Percentiles rank a stretch among this genome's conserved stretches.
Evolutionary conservation across 805 yeast species (phyloP).

Genomic region (Teunomyces aglyptinius): DNA sequence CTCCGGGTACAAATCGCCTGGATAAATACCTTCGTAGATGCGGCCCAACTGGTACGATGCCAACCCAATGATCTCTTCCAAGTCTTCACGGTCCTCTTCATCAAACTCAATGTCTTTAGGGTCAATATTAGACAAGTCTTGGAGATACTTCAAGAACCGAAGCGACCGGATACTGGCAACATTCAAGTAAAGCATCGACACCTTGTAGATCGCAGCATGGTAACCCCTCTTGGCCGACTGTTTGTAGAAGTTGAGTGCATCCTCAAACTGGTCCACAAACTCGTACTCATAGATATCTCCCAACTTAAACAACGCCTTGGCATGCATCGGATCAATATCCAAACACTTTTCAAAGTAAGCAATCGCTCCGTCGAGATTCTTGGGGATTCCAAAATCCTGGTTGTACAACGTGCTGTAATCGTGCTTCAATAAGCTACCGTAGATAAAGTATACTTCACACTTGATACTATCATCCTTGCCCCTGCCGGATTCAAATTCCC

Average conservation of each 20-base stretch:
- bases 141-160: slow-evolving; percentile 34
- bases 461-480: slow-evolving; percentile 14
- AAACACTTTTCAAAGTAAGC: slow-evolving; percentile 31
- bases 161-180: slow-evolving; percentile 33
- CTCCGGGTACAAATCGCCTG: slow-evolving; percentile 38
- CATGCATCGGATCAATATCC: slow-evolving; percentile 29
- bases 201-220: slow-evolving; percentile 42
- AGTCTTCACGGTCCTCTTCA: slow-evolving; percentile 40
- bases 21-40: slow-evolving; percentile 45
- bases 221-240: slow-evolving; percentile 42
- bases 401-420: slow-evolving; percentile 29
- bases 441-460: slow-evolving; percentile 35
- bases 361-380: slow-evolving; percentile 27
- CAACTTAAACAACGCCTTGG: slow-evolving; percentile 34
- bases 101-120: slow-evolving; percentile 32
- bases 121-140: slow-evolving; percentile 38
- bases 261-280: slow-evolving; percentile 26
- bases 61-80: slow-evolving; percentile 40
- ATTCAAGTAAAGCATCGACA: slow-evolving; percentile 36
- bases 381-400: slow-evolving; percentile 36
- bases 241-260: slow-evolving; percentile 34
- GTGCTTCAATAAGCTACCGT: slow-evolving; percentile 38
- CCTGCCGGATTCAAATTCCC: slow-evolving; percentile 28
- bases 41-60: slow-evolving; percentile 42
- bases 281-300: slow-evolving; percentile 42